Evolutionary conservation across 495 filamentous ascomycete genomes (phyloP).

Genomic region (Evernia prunastri): DNA sequence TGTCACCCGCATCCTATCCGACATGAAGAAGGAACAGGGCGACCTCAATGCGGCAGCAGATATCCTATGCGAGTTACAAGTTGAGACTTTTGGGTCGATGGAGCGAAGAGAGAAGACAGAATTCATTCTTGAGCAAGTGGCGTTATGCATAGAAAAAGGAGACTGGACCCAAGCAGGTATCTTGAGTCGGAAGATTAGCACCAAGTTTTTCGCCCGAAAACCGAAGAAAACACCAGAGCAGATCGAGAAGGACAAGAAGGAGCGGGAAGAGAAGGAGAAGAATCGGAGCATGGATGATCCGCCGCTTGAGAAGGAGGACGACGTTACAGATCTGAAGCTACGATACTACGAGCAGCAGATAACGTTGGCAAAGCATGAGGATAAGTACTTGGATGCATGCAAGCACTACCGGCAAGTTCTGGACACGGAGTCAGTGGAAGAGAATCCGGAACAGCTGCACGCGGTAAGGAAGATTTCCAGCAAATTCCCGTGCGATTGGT

Average conservation of each 20-base stretch:
- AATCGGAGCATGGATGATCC: constrained; percentile 62
- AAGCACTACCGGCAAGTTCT: constrained; percentile 95
- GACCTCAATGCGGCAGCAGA: constrained; percentile 85
- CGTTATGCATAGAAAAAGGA: constrained; percentile 86
- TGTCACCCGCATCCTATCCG: constrained; percentile 85
- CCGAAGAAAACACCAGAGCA: constrained; percentile 82
- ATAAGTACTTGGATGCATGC: constrained; percentile 93
- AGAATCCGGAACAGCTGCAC: constrained; percentile 76
- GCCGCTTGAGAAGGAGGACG: constrained; percentile 70
- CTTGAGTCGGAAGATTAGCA: constrained; percentile 93
- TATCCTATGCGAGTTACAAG: constrained; percentile 92
- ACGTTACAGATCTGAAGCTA: constrained; percentile 93
- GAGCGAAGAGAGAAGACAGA: constrained; percentile 93
- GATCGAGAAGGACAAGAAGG: constrained; percentile 81
- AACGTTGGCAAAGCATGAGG: constrained; percentile 85
- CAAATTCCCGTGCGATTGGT: too few relatives aligned
- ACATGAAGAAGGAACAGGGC: constrained; percentile 93
- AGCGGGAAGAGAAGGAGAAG: constrained; percentile 72
- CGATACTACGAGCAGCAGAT: constrained; percentile 97
- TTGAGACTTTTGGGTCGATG: constrained; percentile 99
- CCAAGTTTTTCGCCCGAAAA: constrained; percentile 78
- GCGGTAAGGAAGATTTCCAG: constrained; percentile 50
- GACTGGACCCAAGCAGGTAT: constrained; percentile 96
- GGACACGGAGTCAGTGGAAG: constrained; percentile 88
- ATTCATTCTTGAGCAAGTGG: constrained; percentile 93